A percentile compares a stretch with the other conserved stretches of the same genome.
These are phyloP conservation scores for Lodderomyces orthopsilosis DNA, from an alignment of 1,139 yeast genomes.

Conservation along the genomic window DNA sequence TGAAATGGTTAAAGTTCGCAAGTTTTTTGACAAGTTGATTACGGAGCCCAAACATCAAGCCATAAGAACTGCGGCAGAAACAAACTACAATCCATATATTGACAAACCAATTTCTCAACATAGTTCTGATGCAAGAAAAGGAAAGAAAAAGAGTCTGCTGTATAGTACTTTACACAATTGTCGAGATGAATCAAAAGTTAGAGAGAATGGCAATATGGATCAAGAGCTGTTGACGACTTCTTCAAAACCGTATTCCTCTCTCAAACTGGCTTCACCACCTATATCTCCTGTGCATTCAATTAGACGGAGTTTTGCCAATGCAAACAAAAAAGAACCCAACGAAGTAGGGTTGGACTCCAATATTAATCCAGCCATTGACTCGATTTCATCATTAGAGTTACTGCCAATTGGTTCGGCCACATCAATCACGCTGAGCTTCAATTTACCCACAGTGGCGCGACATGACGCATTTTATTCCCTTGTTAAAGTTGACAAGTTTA, in stretches of 20 bases:
- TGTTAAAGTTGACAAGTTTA: slow-evolving; percentile 5
- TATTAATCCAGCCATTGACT: background rate
- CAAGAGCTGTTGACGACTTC: slow-evolving; percentile 1
- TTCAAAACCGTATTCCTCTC: background rate
- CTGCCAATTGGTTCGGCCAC: background rate
- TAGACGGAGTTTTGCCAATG: background rate
- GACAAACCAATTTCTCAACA: background rate
- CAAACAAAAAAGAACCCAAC: background rate
- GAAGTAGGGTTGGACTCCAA: background rate
- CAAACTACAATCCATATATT: slow-evolving; percentile 2
- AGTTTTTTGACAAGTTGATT: slow-evolving; percentile 2
- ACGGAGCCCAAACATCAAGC: background rate
- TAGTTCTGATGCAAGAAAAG: background rate
- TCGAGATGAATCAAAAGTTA: background rate
- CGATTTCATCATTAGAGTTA: background rate
- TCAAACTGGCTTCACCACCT: background rate
- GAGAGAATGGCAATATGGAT: background rate
- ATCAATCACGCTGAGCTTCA: background rate
- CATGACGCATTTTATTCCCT: background rate
- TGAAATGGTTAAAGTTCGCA: slow-evolving; percentile 1
- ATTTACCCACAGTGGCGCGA: background rate
- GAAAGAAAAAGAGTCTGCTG: background rate
- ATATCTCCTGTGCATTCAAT: background rate
- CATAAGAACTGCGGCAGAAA: background rate
- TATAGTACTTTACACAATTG: background rate